Percentiles rank a stretch among this genome's conserved stretches.
These are phyloP conservation scores for Suillus cothurnatus DNA, from an alignment of 768 basidiomycete genomes.

Conservation along the genomic window DNA sequence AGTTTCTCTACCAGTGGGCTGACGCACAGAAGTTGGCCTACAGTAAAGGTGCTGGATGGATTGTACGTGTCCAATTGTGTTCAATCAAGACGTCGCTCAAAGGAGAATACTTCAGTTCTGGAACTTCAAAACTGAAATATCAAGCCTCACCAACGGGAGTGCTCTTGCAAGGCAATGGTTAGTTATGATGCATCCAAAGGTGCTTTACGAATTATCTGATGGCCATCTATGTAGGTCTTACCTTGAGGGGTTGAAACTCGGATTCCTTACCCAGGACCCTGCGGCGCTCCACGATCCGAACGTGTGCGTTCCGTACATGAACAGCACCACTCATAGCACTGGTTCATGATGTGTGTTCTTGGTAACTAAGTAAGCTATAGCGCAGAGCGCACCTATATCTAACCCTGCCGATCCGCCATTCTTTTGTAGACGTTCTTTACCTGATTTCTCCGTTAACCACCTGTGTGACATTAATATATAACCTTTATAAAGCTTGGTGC, in stretches of 20 bases:
- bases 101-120: slow-evolving; percentile 46
- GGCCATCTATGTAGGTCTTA: slow-evolving; percentile 57
- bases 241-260: slow-evolving; percentile 56
- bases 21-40: too few relatives aligned
- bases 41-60: slow-evolving; percentile 64
- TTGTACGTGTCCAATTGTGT: slow-evolving; percentile 44
- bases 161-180: slow-evolving; percentile 62
- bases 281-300: slow-evolving; percentile 51
- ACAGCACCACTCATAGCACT: slow-evolving; percentile 15
- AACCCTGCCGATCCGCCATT: neutral
- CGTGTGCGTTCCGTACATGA: slow-evolving; percentile 55
- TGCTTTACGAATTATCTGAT: neutral
- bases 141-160: slow-evolving; percentile 45
- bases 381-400: neutral
- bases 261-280: slow-evolving; percentile 66
- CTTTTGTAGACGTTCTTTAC: too few relatives aligned
- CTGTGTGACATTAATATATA: too few relatives aligned
- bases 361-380: neutral
- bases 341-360: slow-evolving; percentile 10
- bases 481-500: too few relatives aligned
- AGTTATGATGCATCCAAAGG: slow-evolving; percentile 15
- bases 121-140: slow-evolving; percentile 76
- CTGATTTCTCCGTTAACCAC: too few relatives aligned
- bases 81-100: neutral
- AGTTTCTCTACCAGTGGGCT: slow-evolving; percentile 66